Evolutionary conservation across 108 stramenopile genomes (phyloP).

Genomic region (Thalassiosira profunda): DNA sequence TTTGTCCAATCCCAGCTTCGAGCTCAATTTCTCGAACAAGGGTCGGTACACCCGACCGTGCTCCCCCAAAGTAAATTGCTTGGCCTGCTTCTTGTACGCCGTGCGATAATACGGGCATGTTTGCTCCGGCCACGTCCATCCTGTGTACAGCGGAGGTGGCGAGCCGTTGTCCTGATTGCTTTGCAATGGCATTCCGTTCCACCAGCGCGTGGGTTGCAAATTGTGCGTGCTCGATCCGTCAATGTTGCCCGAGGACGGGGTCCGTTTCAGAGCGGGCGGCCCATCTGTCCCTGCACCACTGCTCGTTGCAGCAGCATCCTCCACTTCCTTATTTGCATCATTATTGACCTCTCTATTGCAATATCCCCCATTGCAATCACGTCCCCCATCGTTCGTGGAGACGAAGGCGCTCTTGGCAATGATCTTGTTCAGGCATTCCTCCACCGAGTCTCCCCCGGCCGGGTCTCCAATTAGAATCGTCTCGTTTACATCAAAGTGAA

Average conservation of each 20-base stretch:
- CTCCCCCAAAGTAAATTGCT: conserved; percentile 49
- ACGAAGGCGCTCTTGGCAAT: conserved; percentile 90
- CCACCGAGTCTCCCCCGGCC: conserved; percentile 79
- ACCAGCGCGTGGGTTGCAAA: conserved; percentile 78
- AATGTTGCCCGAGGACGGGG: conserved; percentile 4
- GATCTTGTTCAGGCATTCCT: conserved; percentile 79
- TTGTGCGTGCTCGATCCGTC: conserved; percentile 24
- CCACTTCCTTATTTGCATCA: not conserved
- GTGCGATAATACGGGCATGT: conserved; percentile 88
- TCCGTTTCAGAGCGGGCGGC: conserved; percentile 14
- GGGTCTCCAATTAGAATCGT: conserved; percentile 86
- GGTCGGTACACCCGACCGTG: conserved; percentile 65
- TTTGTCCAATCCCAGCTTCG: conserved; percentile 11
- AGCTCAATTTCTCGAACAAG: conserved; percentile 36
- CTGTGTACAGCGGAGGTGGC: conserved; percentile 74
- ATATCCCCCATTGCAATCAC: not conserved
- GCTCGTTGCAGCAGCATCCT: not conserved
- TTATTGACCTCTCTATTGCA: not conserved
- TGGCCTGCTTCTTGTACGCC: conserved; percentile 53
- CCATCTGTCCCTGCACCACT: no score
- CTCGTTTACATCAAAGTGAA: conserved; percentile 91
- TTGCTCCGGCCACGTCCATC: conserved; percentile 69
- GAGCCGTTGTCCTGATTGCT: not conserved
- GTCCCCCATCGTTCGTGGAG: conserved; percentile 34
- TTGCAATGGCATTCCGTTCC: conserved; percentile 75